These are phyloP conservation scores for Silybum marianum DNA, from an alignment of 129 eudicot species.

Conservation along the genomic window DNA sequence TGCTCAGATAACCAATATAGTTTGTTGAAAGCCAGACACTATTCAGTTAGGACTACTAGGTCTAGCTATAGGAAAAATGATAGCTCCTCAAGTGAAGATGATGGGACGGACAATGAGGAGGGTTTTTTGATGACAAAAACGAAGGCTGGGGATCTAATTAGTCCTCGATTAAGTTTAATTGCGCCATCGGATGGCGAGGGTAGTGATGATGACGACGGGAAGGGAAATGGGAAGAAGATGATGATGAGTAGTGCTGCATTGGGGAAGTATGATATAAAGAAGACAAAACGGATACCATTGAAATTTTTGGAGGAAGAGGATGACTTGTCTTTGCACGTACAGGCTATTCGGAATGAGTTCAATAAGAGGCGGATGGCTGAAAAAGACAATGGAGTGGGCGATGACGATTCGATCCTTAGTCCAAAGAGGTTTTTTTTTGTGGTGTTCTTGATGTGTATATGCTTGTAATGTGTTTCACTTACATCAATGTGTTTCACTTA, in stretches of 20 bases:
- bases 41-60: conserved; percentile 45
- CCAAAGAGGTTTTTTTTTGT: conserved; percentile 49
- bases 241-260: conserved; percentile 67
- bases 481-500: not conserved
- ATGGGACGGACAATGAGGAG: conserved; percentile 35
- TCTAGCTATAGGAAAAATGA: conserved; percentile 40
- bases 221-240: conserved; percentile 37
- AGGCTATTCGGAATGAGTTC: conserved; percentile 63
- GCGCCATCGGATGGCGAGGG: conserved; percentile 36
- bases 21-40: conserved; percentile 38
- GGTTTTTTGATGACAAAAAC: conserved; percentile 24
- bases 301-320: conserved; percentile 58
- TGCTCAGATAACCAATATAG: conserved; percentile 17
- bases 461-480: not conserved
- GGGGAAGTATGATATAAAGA: conserved; percentile 73
- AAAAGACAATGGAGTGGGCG: conserved; percentile 15
- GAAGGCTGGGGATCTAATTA: conserved; percentile 30
- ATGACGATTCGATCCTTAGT: conserved; percentile 64
- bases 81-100: conserved; percentile 48
- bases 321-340: conserved; percentile 56
- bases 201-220: conserved; percentile 26
- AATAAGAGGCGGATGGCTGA: conserved; percentile 46
- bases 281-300: conserved; percentile 56
- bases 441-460: conserved; percentile 5
- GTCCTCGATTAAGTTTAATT: conserved; percentile 40